Evolutionary conservation across 148 eudicot genomes (phyloP), one percentile per base, ranked within the genome.

Genomic region (Fallopia convolvulus): DNA sequence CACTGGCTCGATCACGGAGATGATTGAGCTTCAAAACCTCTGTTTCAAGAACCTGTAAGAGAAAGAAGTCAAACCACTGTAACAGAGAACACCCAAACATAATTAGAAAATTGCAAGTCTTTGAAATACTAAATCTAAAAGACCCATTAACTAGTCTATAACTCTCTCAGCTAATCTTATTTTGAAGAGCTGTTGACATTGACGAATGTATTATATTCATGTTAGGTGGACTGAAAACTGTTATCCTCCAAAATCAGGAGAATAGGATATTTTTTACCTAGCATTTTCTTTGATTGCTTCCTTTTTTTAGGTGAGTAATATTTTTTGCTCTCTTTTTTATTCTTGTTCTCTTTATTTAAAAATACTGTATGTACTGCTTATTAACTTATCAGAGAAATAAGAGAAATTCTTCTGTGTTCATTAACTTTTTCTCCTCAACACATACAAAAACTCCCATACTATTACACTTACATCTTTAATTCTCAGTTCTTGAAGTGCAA

Each of bases 1-100:
- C 93, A 85, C 91, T 90, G 55, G 99, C 97, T 78, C 86, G 88
- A 79, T 93, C 99, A 70, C 93, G 87, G 26, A 96, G 95, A 87
- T 91, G 86, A 85, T 86, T 96, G 61, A 96, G 95, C 86, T 83
- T 87, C 88, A 80, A 77, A 36, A 88, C 83, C 79, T 96, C 99
- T 53, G 89, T 79, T 79, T 93, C 94, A 82, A 96, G 85, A 85
- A 83, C 82, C 99, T 92, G 73, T 77, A 85, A 80, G 40, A 79
- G 49, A 75, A 44, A 1, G 66, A 60, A 4, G 32, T 70, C 8
- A 70, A 70, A 61, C 30, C 70, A 83, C 70, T 81, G 76, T 39
- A 77, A 75, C 46, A 39, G 14, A 77, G 48, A 49, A 61, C 21
- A 39, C 74, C 20, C 42, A 77, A 70, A 39, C 61, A 56, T 32